These are phyloP conservation scores for Kickxella alabastrina DNA, from an alignment of 192 early-diverging fungal genomes.

Conservation along the genomic window DNA sequence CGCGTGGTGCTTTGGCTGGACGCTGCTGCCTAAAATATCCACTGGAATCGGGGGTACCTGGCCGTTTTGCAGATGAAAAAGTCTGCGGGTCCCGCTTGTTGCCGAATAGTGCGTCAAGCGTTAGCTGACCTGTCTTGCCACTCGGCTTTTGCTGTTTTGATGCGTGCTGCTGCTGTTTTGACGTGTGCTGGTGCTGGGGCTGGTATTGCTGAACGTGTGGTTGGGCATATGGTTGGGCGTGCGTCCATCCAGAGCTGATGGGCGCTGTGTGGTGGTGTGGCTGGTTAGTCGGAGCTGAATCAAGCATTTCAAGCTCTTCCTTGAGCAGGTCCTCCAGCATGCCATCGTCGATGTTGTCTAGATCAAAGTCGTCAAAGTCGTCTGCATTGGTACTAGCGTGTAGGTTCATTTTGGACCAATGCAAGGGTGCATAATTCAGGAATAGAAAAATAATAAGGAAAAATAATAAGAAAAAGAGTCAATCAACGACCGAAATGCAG, in stretches of 20 bases:
- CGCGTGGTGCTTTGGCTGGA: conserved; percentile 13
- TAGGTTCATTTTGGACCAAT: background rate
- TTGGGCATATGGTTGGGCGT: too few species aligned
- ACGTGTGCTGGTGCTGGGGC: background rate
- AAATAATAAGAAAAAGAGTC: background rate
- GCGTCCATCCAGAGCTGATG: too few species aligned
- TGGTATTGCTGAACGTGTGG: background rate
- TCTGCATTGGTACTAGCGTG: conserved; percentile 11
- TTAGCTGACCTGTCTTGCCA: conserved; percentile 22
- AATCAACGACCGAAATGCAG: background rate
- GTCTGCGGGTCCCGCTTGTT: background rate
- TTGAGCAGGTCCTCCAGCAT: conserved; percentile 35
- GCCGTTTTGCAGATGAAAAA: background rate
- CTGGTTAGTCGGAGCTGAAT: background rate
- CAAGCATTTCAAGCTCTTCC: conserved; percentile 20
- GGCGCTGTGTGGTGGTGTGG: too few species aligned
- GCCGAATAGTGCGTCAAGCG: conserved; percentile 36
- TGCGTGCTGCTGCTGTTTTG: conserved; percentile 2
- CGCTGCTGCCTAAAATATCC: too few species aligned
- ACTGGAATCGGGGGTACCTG: too few species aligned
- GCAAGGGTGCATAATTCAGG: background rate
- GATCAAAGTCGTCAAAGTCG: conserved; percentile 25
- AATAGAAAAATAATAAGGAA: background rate
- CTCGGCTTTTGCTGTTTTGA: conserved; percentile 8
- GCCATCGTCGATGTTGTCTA: conserved; percentile 30